Percentiles rank a stretch among this genome's conserved stretches.
phyloP scores from a whole-genome alignment of 306 rosid genomes.

The Abrus precatorius region DNA sequence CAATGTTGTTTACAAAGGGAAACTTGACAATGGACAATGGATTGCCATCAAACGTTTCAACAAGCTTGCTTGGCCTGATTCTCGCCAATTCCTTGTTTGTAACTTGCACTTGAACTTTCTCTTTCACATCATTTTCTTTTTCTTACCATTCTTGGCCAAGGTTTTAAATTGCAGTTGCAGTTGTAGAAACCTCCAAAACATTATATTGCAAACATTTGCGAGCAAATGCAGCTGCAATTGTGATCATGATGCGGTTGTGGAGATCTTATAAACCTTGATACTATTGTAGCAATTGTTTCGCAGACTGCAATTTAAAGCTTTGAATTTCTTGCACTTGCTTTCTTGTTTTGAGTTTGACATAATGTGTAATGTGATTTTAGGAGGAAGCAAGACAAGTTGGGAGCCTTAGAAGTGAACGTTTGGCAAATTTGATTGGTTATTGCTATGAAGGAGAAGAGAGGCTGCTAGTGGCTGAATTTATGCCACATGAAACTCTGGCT shows the following conservation, averaged over 20 bases:
- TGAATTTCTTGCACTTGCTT: background rate
- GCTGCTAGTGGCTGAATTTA: constrained; percentile 86
- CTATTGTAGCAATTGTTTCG: background rate
- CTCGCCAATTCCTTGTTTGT: constrained; percentile 91
- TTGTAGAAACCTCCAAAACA: background rate
- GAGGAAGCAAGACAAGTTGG: constrained; percentile 91
- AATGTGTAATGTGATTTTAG: constrained; percentile 51
- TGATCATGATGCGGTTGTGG: background rate
- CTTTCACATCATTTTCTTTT: background rate
- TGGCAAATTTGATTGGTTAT: constrained; percentile 89
- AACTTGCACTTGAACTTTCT: constrained; percentile 29
- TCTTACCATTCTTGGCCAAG: background rate
- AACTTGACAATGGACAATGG: constrained; percentile 67
- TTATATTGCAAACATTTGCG: background rate
- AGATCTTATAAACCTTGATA: background rate
- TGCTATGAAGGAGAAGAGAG: constrained; percentile 93
- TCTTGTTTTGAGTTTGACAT: constrained; percentile 9
- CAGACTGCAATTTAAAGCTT: background rate
- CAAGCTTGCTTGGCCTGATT: constrained; percentile 95
- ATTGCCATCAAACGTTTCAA: constrained; percentile 92
- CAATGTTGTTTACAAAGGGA: constrained; percentile 86
- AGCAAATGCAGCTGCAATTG: background rate
- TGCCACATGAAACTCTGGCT: constrained; percentile 90
- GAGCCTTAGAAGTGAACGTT: constrained; percentile 76
- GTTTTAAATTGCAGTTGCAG: background rate